Base-by-base conservation (phyloP, 805 yeast species). In the Metschnikowia arizonensis region DNA sequence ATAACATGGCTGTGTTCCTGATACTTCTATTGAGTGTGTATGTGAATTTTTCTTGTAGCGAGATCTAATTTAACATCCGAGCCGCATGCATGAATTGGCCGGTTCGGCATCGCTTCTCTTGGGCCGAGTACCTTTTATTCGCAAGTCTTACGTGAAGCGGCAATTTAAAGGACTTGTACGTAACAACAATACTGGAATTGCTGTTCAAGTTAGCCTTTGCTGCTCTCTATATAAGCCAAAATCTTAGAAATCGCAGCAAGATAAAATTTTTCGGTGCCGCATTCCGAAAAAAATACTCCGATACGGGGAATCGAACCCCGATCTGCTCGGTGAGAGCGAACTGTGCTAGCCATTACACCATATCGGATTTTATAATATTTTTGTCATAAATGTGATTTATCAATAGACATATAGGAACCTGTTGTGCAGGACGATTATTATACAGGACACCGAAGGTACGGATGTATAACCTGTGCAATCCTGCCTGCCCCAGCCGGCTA, bases 241-340 rank as follows among this genome's bases (percentile, higher is more conserved):
- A n/a, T n/a, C n/a, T n/a, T n/a, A n/a, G n/a, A n/a, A n/a, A n/a
- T n/a, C n/a, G n/a, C n/a, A n/a, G n/a, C n/a, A n/a, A n/a, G n/a
- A n/a, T n/a, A n/a, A n/a, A n/a, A n/a, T n/a, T n/a, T n/a, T n/a
- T n/a, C n/a, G n/a, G n/a, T n/a, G n/a, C n/a, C 11, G 1, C 10
- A 8, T 26, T 5, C 14, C 11, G n/a, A 46, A 44, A 50, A 42
- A 28, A 9, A 15, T 35, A 24, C 56, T 53, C 53, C 55, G 52
- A 47, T 45, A 47, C 55, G 47, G 56, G 55, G 55, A 53, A 43
- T 53, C 52, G 55, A 53, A 53, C 55, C 56, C 56, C 47, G 56
- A 49, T 53, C 55, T 51, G 49, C 53, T 45, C 56, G 55, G 56
- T 53, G 56, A 53, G 55, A 53, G 56, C 55, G 55, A 42, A 48